Evolutionary conservation across 2,329 filamentous ascomycete genomes (phyloP).

Genomic region (Coniosporium tulheliwenetii): DNA sequence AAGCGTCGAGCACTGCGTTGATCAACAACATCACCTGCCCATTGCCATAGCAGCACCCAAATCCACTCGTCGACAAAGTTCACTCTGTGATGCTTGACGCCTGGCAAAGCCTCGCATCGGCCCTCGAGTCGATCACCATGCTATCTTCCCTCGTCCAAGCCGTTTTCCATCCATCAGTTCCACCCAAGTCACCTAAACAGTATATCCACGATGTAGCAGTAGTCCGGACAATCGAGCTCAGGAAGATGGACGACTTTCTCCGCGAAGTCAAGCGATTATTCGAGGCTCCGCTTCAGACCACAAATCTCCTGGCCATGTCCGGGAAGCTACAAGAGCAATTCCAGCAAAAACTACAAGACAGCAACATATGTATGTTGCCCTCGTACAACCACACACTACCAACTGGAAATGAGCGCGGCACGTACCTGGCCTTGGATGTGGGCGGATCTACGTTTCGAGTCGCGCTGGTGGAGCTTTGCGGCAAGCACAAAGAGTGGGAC

Average conservation of each 20-base stretch:
- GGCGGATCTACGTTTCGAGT: constrained; percentile 52
- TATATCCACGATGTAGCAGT: constrained; percentile 15
- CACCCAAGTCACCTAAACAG: constrained; percentile 16
- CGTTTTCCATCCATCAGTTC: constrained; percentile 15
- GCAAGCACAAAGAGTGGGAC: constrained; percentile 11
- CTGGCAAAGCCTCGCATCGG: constrained; percentile 20
- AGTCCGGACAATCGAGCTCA: constrained; percentile 19
- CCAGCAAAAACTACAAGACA: constrained; percentile 35
- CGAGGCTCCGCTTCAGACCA: constrained; percentile 25
- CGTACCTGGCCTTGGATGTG: constrained; percentile 46
- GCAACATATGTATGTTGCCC: constrained; percentile 47
- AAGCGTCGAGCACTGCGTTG: too few species aligned
- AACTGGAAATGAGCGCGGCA: constrained; percentile 41
- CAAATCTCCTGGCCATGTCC: constrained; percentile 28
- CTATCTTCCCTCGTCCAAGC: constrained; percentile 22
- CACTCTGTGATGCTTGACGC: too few species aligned
- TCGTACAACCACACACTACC: constrained; percentile 48
- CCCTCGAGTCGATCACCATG: constrained; percentile 22
- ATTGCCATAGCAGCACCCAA: too few species aligned
- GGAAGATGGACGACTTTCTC: constrained; percentile 32
- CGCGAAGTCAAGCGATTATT: constrained; percentile 26
- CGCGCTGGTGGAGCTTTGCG: constrained; percentile 40
- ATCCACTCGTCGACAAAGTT: too few species aligned
- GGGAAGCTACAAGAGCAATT: constrained; percentile 34
- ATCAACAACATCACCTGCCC: too few species aligned